These are phyloP conservation scores for Aspergillus sp. DNA, from an alignment of 2,329 filamentous ascomycete species.

Conservation along the genomic window DNA sequence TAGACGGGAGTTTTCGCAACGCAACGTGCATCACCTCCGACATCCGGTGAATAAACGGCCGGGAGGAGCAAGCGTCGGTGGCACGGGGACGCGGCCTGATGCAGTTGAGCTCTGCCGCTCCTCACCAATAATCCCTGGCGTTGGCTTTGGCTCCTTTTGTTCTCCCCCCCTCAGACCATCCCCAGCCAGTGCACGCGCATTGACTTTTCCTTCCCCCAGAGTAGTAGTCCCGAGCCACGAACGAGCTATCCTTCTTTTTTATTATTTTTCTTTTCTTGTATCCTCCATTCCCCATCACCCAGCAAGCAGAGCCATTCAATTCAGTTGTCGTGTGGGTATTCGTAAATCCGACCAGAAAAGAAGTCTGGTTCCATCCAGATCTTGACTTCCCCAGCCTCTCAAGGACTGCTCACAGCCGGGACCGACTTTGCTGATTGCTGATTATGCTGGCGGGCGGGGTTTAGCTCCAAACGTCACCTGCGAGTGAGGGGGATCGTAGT, in stretches of 20 bases:
- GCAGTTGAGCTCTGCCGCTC: conserved; percentile 1
- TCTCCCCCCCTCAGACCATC: background rate
- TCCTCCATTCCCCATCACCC: background rate
- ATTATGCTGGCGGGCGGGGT: conserved; percentile 23
- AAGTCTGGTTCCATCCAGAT: background rate
- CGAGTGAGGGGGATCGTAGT: conserved; percentile 16
- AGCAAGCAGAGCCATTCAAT: background rate
- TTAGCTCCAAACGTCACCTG: conserved; percentile 19
- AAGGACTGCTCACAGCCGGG: background rate
- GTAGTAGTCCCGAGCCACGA: background rate
- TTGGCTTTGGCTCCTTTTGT: background rate
- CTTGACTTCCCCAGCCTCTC: background rate
- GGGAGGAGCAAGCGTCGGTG: background rate
- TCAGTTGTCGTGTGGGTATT: background rate
- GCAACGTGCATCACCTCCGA: background rate
- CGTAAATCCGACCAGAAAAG: background rate
- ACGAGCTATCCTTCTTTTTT: background rate
- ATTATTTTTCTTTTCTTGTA: too few relatives aligned
- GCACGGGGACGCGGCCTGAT: conserved; percentile 3
- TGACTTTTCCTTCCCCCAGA: background rate
- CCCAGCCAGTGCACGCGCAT: background rate
- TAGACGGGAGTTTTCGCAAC: background rate
- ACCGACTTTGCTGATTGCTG: background rate
- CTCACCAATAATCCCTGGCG: background rate
- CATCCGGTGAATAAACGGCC: background rate